A percentile compares a stretch with the other conserved stretches of the same genome.
Evolutionary conservation across 2,329 filamentous ascomycete species (phyloP).

Genomic region (Calonectria ilicicola): DNA sequence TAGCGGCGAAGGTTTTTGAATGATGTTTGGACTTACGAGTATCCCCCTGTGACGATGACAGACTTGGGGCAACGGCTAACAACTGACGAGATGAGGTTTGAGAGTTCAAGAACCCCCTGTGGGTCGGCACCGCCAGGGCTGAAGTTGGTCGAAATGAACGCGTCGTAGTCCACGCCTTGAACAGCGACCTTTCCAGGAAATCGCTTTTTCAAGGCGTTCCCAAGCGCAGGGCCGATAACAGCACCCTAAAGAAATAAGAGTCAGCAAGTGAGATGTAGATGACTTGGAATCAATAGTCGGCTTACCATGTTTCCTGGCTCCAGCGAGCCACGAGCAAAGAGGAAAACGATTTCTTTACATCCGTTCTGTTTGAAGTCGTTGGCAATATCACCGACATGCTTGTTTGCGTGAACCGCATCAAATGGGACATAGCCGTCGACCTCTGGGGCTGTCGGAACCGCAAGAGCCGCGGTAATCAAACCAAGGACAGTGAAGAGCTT

Average conservation of each 20-base stretch:
- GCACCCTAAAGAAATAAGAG: neutral
- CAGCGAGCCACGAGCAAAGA: neutral
- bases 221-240: constrained; percentile 1
- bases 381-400: neutral
- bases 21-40: neutral
- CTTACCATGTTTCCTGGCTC: constrained; percentile 14
- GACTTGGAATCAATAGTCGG: neutral
- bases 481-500: neutral
- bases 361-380: constrained; percentile 4
- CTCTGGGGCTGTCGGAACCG: neutral
- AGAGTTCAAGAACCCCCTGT: neutral
- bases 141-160: neutral
- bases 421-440: neutral
- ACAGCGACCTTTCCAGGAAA: neutral
- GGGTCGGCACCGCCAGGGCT: neutral
- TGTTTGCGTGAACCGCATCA: neutral
- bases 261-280: neutral
- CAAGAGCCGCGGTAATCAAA: neutral
- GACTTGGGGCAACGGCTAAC: neutral
- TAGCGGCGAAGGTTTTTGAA: neutral
- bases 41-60: constrained; percentile 1
- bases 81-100: neutral
- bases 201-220: neutral
- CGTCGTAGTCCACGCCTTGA: constrained; percentile 3
- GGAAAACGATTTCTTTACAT: neutral